Percentiles rank a stretch among this genome's conserved stretches.
phyloP scores from a whole-genome alignment of 371 early-diverging fungal genomes.

The Coemansia sp. region DNA sequence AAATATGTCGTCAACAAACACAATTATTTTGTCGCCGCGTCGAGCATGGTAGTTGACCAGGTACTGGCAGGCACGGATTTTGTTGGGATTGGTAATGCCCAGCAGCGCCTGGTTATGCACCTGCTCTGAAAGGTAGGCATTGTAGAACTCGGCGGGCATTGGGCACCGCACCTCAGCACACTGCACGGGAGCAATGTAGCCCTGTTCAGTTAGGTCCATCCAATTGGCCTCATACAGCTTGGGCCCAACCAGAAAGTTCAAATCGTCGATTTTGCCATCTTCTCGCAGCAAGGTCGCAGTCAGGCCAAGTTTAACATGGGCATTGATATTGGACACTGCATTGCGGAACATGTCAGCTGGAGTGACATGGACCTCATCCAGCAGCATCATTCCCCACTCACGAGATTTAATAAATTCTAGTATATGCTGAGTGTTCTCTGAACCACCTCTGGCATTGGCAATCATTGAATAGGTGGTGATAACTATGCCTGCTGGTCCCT shows the following conservation, averaged over 20 bases:
- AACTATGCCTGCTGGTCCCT: conserved; percentile 87
- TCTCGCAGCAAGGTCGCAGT: conserved; percentile 99
- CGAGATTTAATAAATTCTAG: conserved; percentile 90
- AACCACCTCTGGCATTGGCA: conserved; percentile 91
- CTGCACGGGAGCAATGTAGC: conserved; percentile 98
- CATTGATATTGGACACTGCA: conserved; percentile 92
- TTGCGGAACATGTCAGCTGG: conserved; percentile 99
- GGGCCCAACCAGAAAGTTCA: conserved; percentile 99
- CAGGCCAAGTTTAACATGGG: conserved; percentile 98
- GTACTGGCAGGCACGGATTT: conserved; percentile 98
- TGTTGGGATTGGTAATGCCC: conserved; percentile 98
- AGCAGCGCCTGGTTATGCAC: conserved; percentile 82
- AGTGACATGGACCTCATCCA: conserved; percentile 99
- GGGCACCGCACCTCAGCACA: conserved; percentile 99
- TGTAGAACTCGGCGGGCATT: conserved; percentile 98
- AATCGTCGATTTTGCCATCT: conserved; percentile 98
- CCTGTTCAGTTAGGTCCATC: conserved; percentile 97
- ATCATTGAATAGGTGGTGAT: conserved; percentile 99
- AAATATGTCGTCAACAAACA: conserved; percentile 99
- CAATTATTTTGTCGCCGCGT: conserved; percentile 99
- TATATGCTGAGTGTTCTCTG: conserved; percentile 94
- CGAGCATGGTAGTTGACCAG: conserved; percentile 94
- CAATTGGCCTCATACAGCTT: conserved; percentile 99
- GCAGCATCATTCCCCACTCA: conserved; percentile 98
- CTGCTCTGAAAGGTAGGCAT: conserved; percentile 83